Evolutionary conservation across 106 monocot genomes (phyloP).

Genomic region (Gastrodia elata): DNA sequence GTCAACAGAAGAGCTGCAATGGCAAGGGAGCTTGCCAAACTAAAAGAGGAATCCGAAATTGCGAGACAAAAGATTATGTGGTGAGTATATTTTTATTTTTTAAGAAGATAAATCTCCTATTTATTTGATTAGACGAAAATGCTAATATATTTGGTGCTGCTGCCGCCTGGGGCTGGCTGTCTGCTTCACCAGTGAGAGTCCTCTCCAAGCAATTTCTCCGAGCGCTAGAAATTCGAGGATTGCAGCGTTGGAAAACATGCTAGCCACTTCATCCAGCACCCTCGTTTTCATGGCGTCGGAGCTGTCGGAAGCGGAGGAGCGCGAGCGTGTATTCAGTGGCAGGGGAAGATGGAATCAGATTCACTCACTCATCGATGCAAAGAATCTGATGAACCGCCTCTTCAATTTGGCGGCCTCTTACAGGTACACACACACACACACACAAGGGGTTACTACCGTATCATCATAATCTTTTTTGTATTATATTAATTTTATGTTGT

Average conservation of each 20-base stretch:
- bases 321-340: conserved; percentile 58
- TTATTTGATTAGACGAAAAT: not conserved
- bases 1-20: conserved; percentile 65
- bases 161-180: too few relatives aligned
- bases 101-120: not conserved
- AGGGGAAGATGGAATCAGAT: conserved; percentile 87
- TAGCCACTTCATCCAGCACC: conserved; percentile 59
- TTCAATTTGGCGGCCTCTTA: conserved; percentile 68
- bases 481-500: too few relatives aligned
- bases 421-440: conserved; percentile 32
- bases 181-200: conserved; percentile 34
- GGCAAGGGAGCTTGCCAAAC: conserved; percentile 70
- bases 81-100: conserved; percentile 17
- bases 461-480: not conserved
- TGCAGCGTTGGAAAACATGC: conserved; percentile 86
- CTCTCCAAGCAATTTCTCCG: conserved; percentile 79
- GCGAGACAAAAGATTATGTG: conserved; percentile 49
- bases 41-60: conserved; percentile 73
- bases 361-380: conserved; percentile 71
- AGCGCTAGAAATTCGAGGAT: conserved; percentile 88
- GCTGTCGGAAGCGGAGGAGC: conserved; percentile 90
- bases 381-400: conserved; percentile 74
- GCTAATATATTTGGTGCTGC: conserved; percentile 12
- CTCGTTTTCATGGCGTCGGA: conserved; percentile 91
- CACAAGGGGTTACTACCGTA: not conserved